Conservation (phyloP, 2,329 filamentous ascomycete genomes). For the Thelonectria blattea region DNA sequence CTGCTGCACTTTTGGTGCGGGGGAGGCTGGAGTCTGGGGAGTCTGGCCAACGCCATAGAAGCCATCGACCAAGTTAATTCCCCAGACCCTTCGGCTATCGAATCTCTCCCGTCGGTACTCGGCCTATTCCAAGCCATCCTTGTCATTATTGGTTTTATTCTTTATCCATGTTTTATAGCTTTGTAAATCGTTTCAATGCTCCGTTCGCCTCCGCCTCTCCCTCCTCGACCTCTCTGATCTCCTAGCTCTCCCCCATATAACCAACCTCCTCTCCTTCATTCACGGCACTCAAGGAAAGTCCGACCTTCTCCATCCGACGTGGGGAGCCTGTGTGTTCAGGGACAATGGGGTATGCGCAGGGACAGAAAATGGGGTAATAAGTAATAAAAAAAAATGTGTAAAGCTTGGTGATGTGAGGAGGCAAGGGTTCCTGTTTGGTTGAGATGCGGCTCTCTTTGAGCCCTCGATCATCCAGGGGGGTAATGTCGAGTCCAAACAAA, state of each 20-base stretch:
- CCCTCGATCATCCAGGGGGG: conserved; percentile 13
- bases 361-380: conserved; percentile 16
- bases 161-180: conserved; percentile 9
- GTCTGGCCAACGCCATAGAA: background rate
- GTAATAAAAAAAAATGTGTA: conserved; percentile 19
- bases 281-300: conserved; percentile 11
- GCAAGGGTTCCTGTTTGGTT: conserved; percentile 9
- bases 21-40: conserved; percentile 16
- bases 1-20: conserved; percentile 18
- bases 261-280: background rate
- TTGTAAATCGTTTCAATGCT: conserved; percentile 26
- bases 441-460: conserved; percentile 9
- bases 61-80: too few relatives aligned
- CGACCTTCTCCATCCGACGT: conserved; percentile 22
- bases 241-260: conserved; percentile 4
- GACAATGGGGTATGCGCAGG: conserved; percentile 35
- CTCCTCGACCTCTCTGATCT: conserved; percentile 1
- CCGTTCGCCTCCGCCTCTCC: conserved; percentile 23
- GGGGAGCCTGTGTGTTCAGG: conserved; percentile 12
- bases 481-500: conserved; percentile 12
- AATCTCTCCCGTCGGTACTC: conserved; percentile 4
- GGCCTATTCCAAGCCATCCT: background rate
- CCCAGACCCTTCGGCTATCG: background rate
- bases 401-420: conserved; percentile 14
- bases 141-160: conserved; percentile 13